Percentiles rank a stretch among this genome's conserved stretches.
Conservation (phyloP, 805 yeast genomes). For the Kodamaea kakaduensis region DNA sequence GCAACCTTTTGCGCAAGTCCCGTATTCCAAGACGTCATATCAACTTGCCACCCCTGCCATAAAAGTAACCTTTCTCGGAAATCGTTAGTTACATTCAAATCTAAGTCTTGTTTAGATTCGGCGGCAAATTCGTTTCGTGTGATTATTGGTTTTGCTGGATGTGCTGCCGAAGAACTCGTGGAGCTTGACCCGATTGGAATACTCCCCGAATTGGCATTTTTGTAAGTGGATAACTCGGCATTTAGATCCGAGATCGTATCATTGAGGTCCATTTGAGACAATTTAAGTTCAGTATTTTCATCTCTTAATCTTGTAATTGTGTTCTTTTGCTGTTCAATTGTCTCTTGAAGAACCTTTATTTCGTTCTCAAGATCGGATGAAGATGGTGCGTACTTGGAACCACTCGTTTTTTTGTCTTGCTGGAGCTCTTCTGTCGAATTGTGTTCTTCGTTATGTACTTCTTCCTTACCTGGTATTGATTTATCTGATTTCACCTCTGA, state of each 20-base stretch:
- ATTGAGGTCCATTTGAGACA: slow-evolving; percentile 34
- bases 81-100: slow-evolving; percentile 38
- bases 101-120: slow-evolving; percentile 19
- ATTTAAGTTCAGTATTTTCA: slow-evolving; percentile 40
- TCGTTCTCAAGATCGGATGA: slow-evolving; percentile 8
- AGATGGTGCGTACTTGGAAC: slow-evolving; percentile 7
- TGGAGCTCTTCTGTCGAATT: slow-evolving; percentile 5
- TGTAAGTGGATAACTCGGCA: slow-evolving; percentile 16
- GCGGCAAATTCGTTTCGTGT: slow-evolving; percentile 31
- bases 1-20: slow-evolving; percentile 44
- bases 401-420: slow-evolving; percentile 10
- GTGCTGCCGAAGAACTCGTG: slow-evolving; percentile 11
- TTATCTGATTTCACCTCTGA: too few relatives aligned
- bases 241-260: slow-evolving; percentile 32
- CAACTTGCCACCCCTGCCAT: slow-evolving; percentile 85
- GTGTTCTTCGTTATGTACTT: background rate
- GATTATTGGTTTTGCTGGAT: slow-evolving; percentile 27
- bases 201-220: slow-evolving; percentile 8
- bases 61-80: slow-evolving; percentile 55
- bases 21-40: slow-evolving; percentile 78
- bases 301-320: slow-evolving; percentile 37
- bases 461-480: too few relatives aligned
- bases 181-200: slow-evolving; percentile 5
- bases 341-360: slow-evolving; percentile 18
- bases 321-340: slow-evolving; percentile 28